Evolutionary conservation across 23 red algal genomes (phyloP).

Genomic region (Gracilaria gracilis): DNA sequence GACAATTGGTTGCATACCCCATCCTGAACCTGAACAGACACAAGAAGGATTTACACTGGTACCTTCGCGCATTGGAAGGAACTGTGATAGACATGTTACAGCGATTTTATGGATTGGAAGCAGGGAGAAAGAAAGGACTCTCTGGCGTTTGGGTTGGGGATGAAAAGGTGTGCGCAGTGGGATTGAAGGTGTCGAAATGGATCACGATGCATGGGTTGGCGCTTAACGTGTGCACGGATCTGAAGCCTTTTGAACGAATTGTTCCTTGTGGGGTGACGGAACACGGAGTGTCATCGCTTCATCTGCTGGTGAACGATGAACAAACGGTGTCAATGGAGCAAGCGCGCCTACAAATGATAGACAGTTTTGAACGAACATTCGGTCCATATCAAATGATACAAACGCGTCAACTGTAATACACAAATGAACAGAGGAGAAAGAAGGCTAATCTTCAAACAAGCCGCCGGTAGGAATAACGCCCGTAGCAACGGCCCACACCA

Average conservation of each 20-base stretch:
- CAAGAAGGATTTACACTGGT: conserved; percentile 86
- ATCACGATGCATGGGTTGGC: conserved; percentile 94
- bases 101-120: conserved; percentile 26
- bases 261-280: conserved; percentile 82
- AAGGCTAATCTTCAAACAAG: conserved; percentile 34
- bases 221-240: conserved; percentile 81
- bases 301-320: conserved; percentile 23
- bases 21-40: conserved; percentile 76
- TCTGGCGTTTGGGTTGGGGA: conserved; percentile 92
- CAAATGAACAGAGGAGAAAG: too few species aligned
- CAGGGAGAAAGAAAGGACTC: conserved; percentile 67
- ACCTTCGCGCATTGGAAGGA: conserved; percentile 80
- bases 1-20: conserved; percentile 87
- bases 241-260: conserved; percentile 63
- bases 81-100: conserved; percentile 67
- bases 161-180: conserved; percentile 83
- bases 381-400: conserved; percentile 33
- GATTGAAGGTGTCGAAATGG: conserved; percentile 88
- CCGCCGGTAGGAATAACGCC: conserved; percentile 58
- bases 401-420: not conserved
- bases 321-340: not conserved
- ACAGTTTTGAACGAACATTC: conserved; percentile 47
- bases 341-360: conserved; percentile 24
- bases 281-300: conserved; percentile 56
- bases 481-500: conserved; percentile 62